Conservation (phyloP, 192 early-diverging fungal species). For the Chytriomyces sp. region DNA sequence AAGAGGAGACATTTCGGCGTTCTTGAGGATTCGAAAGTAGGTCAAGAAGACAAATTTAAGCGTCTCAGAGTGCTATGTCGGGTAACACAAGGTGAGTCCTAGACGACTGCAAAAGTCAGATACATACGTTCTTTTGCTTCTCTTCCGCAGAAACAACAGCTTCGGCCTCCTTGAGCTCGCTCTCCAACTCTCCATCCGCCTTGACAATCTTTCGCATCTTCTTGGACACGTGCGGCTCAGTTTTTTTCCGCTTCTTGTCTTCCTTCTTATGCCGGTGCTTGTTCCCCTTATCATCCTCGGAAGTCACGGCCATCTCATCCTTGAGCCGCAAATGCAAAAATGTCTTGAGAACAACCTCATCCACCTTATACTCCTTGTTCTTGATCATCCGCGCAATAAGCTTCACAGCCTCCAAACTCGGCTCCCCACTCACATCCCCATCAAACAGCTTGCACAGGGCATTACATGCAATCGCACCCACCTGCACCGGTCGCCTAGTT, state of each 20-base stretch:
- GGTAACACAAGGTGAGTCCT: slow-evolving; percentile 12
- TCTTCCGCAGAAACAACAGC: slow-evolving; percentile 84
- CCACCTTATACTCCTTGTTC: slow-evolving; percentile 70
- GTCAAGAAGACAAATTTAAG: slow-evolving; percentile 91
- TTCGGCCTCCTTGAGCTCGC: slow-evolving; percentile 88
- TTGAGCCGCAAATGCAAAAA: slow-evolving; percentile 83
- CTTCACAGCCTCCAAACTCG: slow-evolving; percentile 82
- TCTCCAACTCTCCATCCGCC: slow-evolving; percentile 69
- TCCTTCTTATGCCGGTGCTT: slow-evolving; percentile 40
- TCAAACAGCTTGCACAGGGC: slow-evolving; percentile 78
- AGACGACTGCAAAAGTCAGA: slow-evolving; percentile 4
- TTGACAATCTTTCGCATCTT: slow-evolving; percentile 72
- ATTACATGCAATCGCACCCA: slow-evolving; percentile 73
- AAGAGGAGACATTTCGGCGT: slow-evolving; percentile 69
- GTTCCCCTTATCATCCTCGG: not conserved
- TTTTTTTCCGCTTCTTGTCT: slow-evolving; percentile 47
- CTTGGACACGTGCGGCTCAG: slow-evolving; percentile 52
- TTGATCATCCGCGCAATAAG: slow-evolving; percentile 86
- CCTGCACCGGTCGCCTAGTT: slow-evolving; percentile 57
- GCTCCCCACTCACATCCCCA: slow-evolving; percentile 84
- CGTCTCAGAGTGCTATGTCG: slow-evolving; percentile 80
- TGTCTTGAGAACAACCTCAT: slow-evolving; percentile 64
- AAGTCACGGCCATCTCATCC: slow-evolving; percentile 67
- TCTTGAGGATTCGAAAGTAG: slow-evolving; percentile 95
- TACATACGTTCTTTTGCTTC: slow-evolving; percentile 65